Percentiles rank a stretch among this genome's conserved stretches.
These are phyloP conservation scores for Phytophthora palmivora DNA, from an alignment of 352 stramenopile genomes.

Conservation along the genomic window DNA sequence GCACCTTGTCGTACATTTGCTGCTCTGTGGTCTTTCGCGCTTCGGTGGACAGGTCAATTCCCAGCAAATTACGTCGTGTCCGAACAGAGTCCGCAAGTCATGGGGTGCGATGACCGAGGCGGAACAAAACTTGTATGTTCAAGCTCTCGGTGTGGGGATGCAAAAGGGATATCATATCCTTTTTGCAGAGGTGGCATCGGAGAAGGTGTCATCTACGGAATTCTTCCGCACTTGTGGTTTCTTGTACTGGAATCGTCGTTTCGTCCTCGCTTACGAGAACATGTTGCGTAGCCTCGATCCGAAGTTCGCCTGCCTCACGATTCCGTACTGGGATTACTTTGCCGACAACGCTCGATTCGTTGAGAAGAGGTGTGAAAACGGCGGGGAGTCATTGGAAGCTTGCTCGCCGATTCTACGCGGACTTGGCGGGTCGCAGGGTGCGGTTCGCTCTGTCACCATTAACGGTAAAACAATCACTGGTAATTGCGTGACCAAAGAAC, in stretches of 20 bases:
- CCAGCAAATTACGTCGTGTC: slow-evolving; percentile 9
- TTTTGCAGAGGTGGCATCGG: slow-evolving; percentile 45
- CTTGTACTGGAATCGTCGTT: slow-evolving; percentile 60
- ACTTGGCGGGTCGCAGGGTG: slow-evolving; percentile 41
- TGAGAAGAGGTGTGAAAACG: slow-evolving; percentile 26
- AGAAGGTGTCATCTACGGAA: slow-evolving; percentile 38
- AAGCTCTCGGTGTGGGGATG: slow-evolving; percentile 42
- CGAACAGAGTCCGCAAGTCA: slow-evolving; percentile 29
- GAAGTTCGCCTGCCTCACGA: slow-evolving; percentile 46
- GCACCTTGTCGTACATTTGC: slow-evolving; percentile 19
- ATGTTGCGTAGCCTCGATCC: slow-evolving; percentile 65
- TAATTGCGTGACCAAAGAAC: slow-evolving; percentile 34
- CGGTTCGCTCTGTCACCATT: slow-evolving; percentile 31
- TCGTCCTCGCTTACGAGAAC: slow-evolving; percentile 54
- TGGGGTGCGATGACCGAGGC: slow-evolving; percentile 37
- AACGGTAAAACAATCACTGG: slow-evolving; percentile 32
- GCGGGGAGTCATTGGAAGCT: slow-evolving; percentile 33
- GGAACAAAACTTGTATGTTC: slow-evolving; percentile 44
- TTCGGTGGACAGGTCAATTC: neutral
- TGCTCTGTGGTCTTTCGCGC: slow-evolving; percentile 12
- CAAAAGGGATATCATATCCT: slow-evolving; percentile 43
- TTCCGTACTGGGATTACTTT: slow-evolving; percentile 72
- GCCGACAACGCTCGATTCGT: slow-evolving; percentile 50
- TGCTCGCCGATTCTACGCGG: slow-evolving; percentile 48
- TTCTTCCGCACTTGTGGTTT: slow-evolving; percentile 51